Conservation (phyloP, 2,329 filamentous ascomycete species). For the Cercospora berteroae region DNA sequence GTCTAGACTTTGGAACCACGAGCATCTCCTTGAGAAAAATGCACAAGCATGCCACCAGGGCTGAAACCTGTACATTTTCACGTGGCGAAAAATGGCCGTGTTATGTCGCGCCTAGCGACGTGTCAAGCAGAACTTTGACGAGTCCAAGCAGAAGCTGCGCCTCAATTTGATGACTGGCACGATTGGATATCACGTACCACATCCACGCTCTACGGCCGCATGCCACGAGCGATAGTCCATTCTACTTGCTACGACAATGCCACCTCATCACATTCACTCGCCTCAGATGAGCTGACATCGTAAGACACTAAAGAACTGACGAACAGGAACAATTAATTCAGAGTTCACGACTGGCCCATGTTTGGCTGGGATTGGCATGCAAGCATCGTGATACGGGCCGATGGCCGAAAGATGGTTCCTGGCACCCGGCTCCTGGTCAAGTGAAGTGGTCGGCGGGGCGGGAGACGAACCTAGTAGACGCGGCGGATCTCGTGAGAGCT, state of each 20-base stretch:
- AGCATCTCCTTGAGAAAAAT: neutral
- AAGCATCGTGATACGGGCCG: neutral
- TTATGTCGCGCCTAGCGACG: neutral
- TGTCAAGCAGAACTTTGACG: neutral
- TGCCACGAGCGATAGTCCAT: neutral
- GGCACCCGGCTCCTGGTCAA: neutral
- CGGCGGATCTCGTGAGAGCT: neutral
- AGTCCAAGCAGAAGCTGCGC: neutral
- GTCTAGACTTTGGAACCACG: neutral
- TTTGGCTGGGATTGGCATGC: neutral
- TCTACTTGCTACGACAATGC: neutral
- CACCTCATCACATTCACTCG: neutral
- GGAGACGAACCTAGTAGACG: neutral
- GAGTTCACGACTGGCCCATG: neutral
- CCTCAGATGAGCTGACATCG: neutral
- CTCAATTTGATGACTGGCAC: neutral
- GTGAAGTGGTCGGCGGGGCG: neutral
- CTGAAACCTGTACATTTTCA: neutral
- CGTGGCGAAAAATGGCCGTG: neutral
- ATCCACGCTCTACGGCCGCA: neutral
- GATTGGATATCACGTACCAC: neutral
- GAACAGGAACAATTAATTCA: constrained; percentile 1
- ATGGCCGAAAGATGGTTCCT: neutral
- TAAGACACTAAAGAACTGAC: neutral
- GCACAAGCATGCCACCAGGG: neutral